Percentiles rank a stretch among this genome's conserved stretches.
These are phyloP conservation scores for Metschnikowia amazonensis DNA, from an alignment of 805 yeast species.

Conservation along the genomic window DNA sequence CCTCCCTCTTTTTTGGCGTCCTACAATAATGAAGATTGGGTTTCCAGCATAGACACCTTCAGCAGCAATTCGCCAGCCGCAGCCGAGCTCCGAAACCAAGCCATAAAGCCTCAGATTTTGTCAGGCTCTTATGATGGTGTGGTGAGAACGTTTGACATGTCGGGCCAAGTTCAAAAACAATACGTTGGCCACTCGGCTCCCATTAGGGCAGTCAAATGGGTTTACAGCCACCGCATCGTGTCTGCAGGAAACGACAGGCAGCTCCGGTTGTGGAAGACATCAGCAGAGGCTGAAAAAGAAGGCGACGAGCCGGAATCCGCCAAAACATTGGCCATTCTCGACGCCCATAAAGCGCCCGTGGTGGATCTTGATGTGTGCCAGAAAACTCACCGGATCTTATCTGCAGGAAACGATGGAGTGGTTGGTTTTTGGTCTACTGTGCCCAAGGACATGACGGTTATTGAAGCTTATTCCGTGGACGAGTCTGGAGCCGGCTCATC, in stretches of 20 bases:
- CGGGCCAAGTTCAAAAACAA: constrained; percentile 78
- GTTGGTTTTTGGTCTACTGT: constrained; percentile 88
- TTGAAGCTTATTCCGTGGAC: constrained; percentile 21
- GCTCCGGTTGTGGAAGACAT: constrained; percentile 80
- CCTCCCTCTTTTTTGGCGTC: constrained; percentile 93
- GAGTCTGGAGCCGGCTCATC: constrained; percentile 39
- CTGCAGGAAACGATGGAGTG: constrained; percentile 78
- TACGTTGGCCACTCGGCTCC: constrained; percentile 87
- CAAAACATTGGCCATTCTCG: constrained; percentile 76
- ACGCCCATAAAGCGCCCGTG: constrained; percentile 89
- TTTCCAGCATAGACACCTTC: constrained; percentile 65
- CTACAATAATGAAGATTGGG: constrained; percentile 93
- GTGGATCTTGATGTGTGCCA: constrained; percentile 63
- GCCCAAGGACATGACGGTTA: constrained; percentile 70
- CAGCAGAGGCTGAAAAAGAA: constrained; percentile 22
- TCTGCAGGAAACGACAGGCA: constrained; percentile 88
- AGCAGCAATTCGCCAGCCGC: constrained; percentile 30
- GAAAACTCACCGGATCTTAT: constrained; percentile 58
- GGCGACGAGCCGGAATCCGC: constrained; percentile 52
- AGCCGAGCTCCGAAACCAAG: constrained; percentile 16
- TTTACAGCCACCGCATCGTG: constrained; percentile 69
- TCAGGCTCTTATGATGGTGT: constrained; percentile 95
- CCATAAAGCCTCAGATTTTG: constrained; percentile 52
- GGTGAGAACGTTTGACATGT: constrained; percentile 80
- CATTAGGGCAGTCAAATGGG: constrained; percentile 77